Percentiles rank a stretch among this genome's conserved stretches.
These are phyloP conservation scores for Fusarium verticillioides DNA, from an alignment of 2,329 filamentous ascomycete genomes.

Conservation along the genomic window DNA sequence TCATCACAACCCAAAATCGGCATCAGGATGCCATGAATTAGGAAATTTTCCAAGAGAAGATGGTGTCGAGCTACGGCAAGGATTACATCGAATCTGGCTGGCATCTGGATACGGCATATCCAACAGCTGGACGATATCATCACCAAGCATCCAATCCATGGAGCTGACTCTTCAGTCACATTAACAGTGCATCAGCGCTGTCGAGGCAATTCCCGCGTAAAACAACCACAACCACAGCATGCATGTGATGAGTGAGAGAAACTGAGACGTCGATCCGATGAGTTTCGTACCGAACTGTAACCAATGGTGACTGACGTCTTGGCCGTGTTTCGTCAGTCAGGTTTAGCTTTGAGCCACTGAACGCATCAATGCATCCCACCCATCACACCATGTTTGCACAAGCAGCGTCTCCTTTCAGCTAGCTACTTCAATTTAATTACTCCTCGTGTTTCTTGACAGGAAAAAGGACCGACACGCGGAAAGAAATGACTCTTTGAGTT, in stretches of 20 bases:
- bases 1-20: slow-evolving; percentile 20
- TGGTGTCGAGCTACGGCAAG: slow-evolving; percentile 23
- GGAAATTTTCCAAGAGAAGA: slow-evolving; percentile 22
- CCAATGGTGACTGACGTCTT: slow-evolving; percentile 39
- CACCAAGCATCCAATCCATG: no score
- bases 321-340: slow-evolving; percentile 30
- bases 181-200: background rate
- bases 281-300: background rate
- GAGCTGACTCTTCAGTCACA: background rate
- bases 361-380: slow-evolving; percentile 31
- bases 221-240: slow-evolving; percentile 17
- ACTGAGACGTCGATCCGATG: slow-evolving; percentile 24
- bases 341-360: slow-evolving; percentile 41
- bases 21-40: slow-evolving; percentile 27
- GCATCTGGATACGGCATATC: background rate
- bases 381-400: background rate
- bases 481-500: background rate
- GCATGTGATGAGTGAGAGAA: slow-evolving; percentile 17
- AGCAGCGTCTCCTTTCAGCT: background rate
- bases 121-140: background rate
- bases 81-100: background rate
- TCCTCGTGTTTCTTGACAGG: background rate
- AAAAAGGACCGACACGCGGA: background rate
- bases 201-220: slow-evolving; percentile 19
- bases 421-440: background rate